A percentile compares a stretch with the other conserved stretches of the same genome.
Conservation (phyloP, 805 yeast species). For the Monosporozyma aquatica region DNA sequence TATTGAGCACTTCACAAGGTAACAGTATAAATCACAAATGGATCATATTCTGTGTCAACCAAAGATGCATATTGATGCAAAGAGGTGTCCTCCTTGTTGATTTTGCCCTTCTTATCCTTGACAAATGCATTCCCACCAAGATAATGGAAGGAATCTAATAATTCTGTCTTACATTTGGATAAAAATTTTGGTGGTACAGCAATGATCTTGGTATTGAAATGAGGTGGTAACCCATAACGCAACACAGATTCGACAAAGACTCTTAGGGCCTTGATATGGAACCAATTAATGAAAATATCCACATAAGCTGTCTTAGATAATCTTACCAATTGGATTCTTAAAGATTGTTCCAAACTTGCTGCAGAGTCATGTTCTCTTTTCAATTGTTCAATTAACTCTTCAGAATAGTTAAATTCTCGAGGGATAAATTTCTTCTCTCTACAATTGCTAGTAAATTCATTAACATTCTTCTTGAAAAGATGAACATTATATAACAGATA, state of each 20-base stretch:
- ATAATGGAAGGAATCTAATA: constrained; percentile 72
- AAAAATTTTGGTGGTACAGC: constrained; percentile 39
- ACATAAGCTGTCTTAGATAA: constrained; percentile 83
- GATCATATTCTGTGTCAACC: constrained; percentile 93
- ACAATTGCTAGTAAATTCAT: constrained; percentile 57
- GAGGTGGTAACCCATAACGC: constrained; percentile 95
- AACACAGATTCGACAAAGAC: constrained; percentile 87
- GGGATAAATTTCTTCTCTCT: constrained; percentile 88
- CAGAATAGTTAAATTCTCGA: constrained; percentile 83
- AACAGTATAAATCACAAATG: constrained; percentile 74
- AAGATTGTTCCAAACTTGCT: constrained; percentile 59
- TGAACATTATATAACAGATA: constrained; percentile 68
- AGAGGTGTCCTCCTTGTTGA: constrained; percentile 48
- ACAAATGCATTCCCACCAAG: constrained; percentile 84
- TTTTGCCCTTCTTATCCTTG: constrained; percentile 55
- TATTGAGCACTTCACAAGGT: constrained; percentile 6
- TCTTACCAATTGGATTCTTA: constrained; percentile 70
- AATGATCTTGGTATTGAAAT: constrained; percentile 50
- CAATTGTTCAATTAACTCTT: constrained; percentile 59
- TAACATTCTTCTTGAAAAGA: constrained; percentile 70
- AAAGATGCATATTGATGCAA: constrained; percentile 83
- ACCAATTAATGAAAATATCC: constrained; percentile 79
- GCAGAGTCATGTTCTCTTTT: constrained; percentile 74
- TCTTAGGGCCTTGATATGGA: constrained; percentile 80
- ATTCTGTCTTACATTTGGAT: constrained; percentile 55